Conservation (phyloP, 1,139 yeast genomes). For the Candida albicans region DNA sequence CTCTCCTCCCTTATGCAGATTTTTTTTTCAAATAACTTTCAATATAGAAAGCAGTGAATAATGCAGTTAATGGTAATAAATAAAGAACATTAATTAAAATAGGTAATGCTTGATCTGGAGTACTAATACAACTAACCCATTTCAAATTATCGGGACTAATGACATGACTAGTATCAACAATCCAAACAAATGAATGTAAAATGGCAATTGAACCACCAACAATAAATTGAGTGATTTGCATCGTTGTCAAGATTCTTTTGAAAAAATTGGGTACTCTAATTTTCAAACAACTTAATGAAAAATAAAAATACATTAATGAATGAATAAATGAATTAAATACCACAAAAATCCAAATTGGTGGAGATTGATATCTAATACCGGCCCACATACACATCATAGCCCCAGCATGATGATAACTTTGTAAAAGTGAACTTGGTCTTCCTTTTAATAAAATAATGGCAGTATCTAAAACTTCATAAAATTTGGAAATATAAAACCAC, state of each 20-base stretch:
- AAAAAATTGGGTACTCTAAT: conserved; percentile 58
- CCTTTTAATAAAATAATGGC: conserved; percentile 69
- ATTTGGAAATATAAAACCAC: conserved; percentile 70
- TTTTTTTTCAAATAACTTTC: conserved; percentile 53
- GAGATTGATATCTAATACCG: conserved; percentile 68
- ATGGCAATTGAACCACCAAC: conserved; percentile 70
- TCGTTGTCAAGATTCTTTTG: conserved; percentile 62
- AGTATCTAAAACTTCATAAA: conserved; percentile 73
- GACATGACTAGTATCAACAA: conserved; percentile 48
- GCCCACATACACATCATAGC: conserved; percentile 88
- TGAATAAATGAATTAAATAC: conserved; percentile 79
- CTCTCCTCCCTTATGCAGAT: not conserved
- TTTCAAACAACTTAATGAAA: conserved; percentile 61
- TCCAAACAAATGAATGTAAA: conserved; percentile 61
- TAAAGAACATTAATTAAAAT: conserved; percentile 62
- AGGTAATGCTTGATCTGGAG: conserved; percentile 66
- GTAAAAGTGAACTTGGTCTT: conserved; percentile 64
- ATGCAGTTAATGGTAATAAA: conserved; percentile 67
- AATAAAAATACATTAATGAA: conserved; percentile 74
- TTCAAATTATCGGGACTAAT: conserved; percentile 13
- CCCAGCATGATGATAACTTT: conserved; percentile 79
- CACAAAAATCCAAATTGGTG: conserved; percentile 81
- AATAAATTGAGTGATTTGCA: conserved; percentile 71
- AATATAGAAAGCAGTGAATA: conserved; percentile 69
- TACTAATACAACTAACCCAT: conserved; percentile 54